Conservation (phyloP, 2,329 filamentous ascomycete genomes). For the Ilyonectria mors-panacis region DNA sequence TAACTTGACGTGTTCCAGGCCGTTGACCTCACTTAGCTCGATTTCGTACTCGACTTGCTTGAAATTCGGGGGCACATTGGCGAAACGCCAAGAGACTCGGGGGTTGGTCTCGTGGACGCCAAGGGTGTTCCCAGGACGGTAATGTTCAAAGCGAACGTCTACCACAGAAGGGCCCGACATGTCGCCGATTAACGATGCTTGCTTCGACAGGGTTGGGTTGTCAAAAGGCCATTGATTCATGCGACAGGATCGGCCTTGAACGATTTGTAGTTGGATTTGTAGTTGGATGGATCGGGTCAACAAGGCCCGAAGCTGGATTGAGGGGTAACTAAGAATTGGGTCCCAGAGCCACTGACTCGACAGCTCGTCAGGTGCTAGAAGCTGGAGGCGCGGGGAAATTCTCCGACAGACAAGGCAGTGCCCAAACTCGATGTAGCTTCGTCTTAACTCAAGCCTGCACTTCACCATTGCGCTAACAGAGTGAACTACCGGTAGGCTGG, state of each 20-base stretch:
- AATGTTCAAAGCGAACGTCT: slow-evolving; percentile 33
- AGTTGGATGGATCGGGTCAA: neutral
- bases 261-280: slow-evolving; percentile 5
- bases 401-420: neutral
- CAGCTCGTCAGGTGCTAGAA: neutral
- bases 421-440: neutral
- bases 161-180: slow-evolving; percentile 24
- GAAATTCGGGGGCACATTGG: slow-evolving; percentile 26
- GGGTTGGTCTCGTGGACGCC: slow-evolving; percentile 28
- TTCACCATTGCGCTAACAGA: neutral
- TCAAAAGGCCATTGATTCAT: neutral
- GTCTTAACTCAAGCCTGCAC: neutral
- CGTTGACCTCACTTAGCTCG: slow-evolving; percentile 22
- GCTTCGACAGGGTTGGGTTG: neutral
- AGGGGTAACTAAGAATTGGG: slow-evolving; percentile 7
- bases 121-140: slow-evolving; percentile 26
- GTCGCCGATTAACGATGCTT: neutral
- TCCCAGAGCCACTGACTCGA: neutral
- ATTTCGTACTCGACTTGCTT: slow-evolving; percentile 34
- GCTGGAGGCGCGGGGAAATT: neutral
- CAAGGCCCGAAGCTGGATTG: neutral
- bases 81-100: slow-evolving; percentile 35
- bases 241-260: neutral
- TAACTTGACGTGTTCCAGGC: neutral
- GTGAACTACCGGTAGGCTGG: neutral